A percentile compares a stretch with the other conserved stretches of the same genome.
Evolutionary conservation across 306 rosid genomes (phyloP).

Genomic region (Dryas drummondii): DNA sequence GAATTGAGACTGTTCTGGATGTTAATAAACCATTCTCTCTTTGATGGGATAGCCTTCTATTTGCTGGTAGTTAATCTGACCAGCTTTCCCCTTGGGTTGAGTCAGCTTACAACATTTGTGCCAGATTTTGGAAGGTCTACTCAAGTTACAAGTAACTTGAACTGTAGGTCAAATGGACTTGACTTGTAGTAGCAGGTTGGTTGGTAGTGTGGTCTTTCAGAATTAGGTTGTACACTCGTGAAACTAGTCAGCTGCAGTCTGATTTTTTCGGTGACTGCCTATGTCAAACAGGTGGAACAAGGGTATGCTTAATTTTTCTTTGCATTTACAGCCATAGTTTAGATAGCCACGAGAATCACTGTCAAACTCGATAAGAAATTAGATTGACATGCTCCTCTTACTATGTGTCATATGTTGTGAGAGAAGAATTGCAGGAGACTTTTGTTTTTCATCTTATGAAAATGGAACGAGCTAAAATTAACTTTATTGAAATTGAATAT

Average conservation of each 20-base stretch:
- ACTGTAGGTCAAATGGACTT: too few relatives aligned
- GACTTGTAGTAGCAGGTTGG: not conserved
- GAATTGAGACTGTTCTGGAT: not conserved
- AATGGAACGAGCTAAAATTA: too few relatives aligned
- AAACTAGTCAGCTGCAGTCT: not conserved
- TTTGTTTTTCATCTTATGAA: too few relatives aligned
- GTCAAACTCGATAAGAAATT: too few relatives aligned
- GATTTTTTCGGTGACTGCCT: not conserved
- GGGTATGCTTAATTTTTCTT: not conserved
- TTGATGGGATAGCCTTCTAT: not conserved
- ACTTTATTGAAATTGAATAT: too few relatives aligned
- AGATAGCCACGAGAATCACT: too few relatives aligned
- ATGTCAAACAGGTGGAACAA: not conserved
- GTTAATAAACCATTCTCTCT: not conserved
- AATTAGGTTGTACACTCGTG: not conserved
- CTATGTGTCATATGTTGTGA: too few relatives aligned
- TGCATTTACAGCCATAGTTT: not conserved
- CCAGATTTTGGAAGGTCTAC: not conserved
- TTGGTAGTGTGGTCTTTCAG: not conserved
- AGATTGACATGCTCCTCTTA: too few relatives aligned
- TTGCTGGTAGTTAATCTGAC: not conserved
- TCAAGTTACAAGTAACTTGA: too few relatives aligned
- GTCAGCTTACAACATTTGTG: not conserved
- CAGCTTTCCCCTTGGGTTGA: not conserved
- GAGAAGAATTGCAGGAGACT: too few relatives aligned